A percentile compares a stretch with the other conserved stretches of the same genome.
These are phyloP conservation scores for Botrytis paeoniae DNA, from an alignment of 2,329 filamentous ascomycete genomes.

Conservation along the genomic window DNA sequence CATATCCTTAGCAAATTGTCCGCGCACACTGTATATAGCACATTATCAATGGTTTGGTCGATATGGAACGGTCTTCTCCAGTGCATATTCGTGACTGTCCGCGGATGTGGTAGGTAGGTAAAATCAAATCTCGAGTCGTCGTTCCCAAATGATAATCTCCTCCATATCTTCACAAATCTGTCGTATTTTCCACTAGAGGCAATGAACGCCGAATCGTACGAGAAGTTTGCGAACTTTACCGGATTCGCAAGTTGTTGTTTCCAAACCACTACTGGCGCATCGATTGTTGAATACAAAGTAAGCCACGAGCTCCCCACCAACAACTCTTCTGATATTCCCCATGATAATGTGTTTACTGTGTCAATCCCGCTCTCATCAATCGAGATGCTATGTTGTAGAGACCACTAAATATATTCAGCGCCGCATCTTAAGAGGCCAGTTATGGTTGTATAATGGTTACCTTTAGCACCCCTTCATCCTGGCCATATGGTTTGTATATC, in stretches of 20 bases:
- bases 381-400: constrained; percentile 59
- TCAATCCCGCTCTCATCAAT: constrained; percentile 42
- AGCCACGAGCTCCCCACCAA: constrained; percentile 71
- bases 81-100: constrained; percentile 74
- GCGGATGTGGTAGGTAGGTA: constrained; percentile 82
- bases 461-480: constrained; percentile 69
- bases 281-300: constrained; percentile 59
- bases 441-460: constrained; percentile 45
- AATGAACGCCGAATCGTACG: constrained; percentile 83
- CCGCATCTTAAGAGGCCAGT: not conserved
- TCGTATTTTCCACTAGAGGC: constrained; percentile 78
- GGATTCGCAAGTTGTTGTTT: constrained; percentile 69
- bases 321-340: constrained; percentile 83
- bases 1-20: constrained; percentile 82
- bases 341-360: constrained; percentile 65
- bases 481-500: constrained; percentile 73
- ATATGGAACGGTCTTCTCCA: constrained; percentile 79
- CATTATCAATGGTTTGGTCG: constrained; percentile 78
- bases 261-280: constrained; percentile 63
- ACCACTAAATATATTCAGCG: constrained; percentile 50
- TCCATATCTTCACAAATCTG: constrained; percentile 87
- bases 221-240: constrained; percentile 72
- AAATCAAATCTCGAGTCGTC: constrained; percentile 87
- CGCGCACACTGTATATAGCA: constrained; percentile 83
- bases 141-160: constrained; percentile 76